Conservation (phyloP, 148 eudicot species). For the Heliamphora exappendiculata region DNA sequence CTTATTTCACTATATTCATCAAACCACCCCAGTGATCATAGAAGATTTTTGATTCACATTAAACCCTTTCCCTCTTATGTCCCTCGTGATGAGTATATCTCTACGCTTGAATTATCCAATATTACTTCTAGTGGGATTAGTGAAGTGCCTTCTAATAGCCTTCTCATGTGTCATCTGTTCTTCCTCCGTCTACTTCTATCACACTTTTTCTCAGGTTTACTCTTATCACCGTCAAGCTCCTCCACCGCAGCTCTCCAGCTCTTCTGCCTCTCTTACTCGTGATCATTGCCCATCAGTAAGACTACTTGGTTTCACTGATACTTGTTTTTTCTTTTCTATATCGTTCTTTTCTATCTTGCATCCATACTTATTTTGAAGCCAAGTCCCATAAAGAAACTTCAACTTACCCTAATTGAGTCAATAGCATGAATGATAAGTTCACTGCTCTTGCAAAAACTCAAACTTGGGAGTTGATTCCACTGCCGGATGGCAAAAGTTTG, state of each 20-base stretch:
- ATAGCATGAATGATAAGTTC: too few relatives aligned
- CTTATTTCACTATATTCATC: too few relatives aligned
- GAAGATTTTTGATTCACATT: not conserved
- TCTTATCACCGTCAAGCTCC: too few relatives aligned
- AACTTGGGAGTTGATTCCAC: not conserved
- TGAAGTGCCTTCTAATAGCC: too few relatives aligned
- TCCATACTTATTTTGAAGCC: not conserved
- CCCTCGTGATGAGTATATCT: not conserved
- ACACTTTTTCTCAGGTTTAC: too few relatives aligned
- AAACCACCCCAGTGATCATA: too few relatives aligned
- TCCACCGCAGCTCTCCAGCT: too few relatives aligned
- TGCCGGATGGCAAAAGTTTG: too few relatives aligned
- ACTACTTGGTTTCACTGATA: not conserved
- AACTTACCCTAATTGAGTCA: too few relatives aligned
- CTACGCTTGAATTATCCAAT: not conserved
- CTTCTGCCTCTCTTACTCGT: not conserved
- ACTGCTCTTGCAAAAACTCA: not conserved
- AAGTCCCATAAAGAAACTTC: too few relatives aligned
- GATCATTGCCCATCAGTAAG: not conserved
- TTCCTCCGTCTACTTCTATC: not conserved
- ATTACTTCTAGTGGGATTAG: too few relatives aligned
- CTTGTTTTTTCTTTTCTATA: not conserved
- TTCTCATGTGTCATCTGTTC: not conserved
- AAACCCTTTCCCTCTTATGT: not conserved
- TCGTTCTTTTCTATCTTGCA: not conserved